Conservation (phyloP, 495 filamentous ascomycete species). For the Rhypophila decipiens region DNA sequence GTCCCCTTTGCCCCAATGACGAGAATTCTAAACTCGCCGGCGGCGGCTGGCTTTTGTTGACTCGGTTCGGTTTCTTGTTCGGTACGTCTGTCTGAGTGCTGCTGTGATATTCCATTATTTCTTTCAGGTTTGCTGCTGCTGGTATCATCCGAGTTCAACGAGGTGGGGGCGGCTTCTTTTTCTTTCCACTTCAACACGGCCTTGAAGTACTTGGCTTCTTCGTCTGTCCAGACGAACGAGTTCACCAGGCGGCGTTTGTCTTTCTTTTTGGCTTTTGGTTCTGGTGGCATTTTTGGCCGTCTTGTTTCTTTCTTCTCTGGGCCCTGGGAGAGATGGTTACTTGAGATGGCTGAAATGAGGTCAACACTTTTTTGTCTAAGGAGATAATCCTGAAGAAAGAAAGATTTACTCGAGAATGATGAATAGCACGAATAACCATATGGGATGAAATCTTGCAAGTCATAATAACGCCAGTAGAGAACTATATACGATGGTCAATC, state of each 20-base stretch:
- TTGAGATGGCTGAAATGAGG: too few relatives aligned
- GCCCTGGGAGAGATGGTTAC: background rate
- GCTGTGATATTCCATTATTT: slow-evolving; percentile 2
- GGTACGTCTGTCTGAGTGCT: background rate
- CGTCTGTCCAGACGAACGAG: slow-evolving; percentile 31
- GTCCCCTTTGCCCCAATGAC: slow-evolving; percentile 33
- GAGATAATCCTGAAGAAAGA: too few relatives aligned
- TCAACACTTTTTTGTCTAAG: too few relatives aligned
- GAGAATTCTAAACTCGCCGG: slow-evolving; percentile 34
- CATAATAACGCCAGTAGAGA: too few relatives aligned
- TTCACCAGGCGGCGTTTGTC: slow-evolving; percentile 23
- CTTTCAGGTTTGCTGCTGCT: too few relatives aligned
- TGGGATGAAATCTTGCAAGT: background rate
- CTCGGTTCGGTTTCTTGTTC: slow-evolving; percentile 9
- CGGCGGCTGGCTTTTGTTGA: slow-evolving; percentile 17
- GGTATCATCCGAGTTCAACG: slow-evolving; percentile 7
- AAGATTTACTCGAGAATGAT: too few relatives aligned
- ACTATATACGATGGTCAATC: too few relatives aligned
- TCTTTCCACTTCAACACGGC: slow-evolving; percentile 38
- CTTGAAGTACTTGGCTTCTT: slow-evolving; percentile 37
- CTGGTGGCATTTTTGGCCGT: too few relatives aligned
- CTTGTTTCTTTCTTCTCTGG: background rate
- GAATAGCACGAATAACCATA: background rate
- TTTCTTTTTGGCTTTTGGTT: too few relatives aligned
- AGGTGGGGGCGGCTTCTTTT: background rate